Conservation (phyloP, 2,329 filamentous ascomycete genomes). For the Paraphoma sp. region DNA sequence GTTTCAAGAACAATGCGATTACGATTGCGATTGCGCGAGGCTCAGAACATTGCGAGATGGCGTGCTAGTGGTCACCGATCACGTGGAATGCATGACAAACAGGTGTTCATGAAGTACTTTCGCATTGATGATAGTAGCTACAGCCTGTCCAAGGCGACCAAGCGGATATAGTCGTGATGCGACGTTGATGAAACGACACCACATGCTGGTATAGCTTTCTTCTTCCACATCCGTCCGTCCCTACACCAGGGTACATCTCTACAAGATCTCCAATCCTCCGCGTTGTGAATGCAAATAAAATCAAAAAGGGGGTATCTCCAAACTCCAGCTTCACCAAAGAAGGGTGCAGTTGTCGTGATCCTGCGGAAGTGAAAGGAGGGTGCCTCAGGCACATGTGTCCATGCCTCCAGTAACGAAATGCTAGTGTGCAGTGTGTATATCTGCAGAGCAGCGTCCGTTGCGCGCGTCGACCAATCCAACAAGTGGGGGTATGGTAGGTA, state of each 20-base stretch:
- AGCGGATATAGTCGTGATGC: neutral
- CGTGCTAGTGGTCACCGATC: neutral
- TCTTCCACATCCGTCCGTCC: neutral
- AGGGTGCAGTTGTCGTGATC: conserved; percentile 18
- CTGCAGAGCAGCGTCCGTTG: conserved; percentile 23
- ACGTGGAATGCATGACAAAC: neutral
- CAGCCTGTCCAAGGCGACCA: neutral
- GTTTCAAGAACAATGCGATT: too few relatives aligned
- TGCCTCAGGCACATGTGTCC: conserved; percentile 13
- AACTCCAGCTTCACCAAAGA: conserved; percentile 51
- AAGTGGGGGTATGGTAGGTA: conserved; percentile 1
- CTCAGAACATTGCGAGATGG: too few relatives aligned
- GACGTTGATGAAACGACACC: neutral
- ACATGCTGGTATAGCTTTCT: neutral
- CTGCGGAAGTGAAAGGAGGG: conserved; percentile 10
- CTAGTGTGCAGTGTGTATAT: neutral
- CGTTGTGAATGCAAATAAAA: conserved; percentile 1
- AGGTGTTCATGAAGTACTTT: neutral
- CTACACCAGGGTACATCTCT: neutral
- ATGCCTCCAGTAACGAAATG: conserved; percentile 7
- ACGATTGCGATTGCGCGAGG: too few relatives aligned
- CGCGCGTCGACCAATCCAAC: conserved; percentile 11
- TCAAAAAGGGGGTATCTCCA: conserved; percentile 46
- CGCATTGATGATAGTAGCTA: neutral
- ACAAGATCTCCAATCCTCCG: neutral